phyloP scores from a whole-genome alignment of 192 early-diverging fungal species.

The Coemansia sp. region DNA sequence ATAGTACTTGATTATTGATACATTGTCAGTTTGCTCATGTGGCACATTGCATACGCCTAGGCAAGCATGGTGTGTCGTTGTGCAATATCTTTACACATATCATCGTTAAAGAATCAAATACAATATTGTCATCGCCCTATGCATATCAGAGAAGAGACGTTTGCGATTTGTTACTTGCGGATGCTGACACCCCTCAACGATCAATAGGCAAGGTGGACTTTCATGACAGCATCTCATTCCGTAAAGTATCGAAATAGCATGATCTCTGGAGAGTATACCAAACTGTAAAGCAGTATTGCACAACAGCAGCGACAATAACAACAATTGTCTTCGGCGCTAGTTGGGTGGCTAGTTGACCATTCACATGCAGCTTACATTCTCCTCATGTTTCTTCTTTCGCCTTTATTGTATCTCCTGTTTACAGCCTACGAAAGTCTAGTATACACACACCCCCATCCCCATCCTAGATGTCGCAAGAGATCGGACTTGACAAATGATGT shows the following conservation, averaged over 20 bases:
- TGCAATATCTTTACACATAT: too few relatives aligned
- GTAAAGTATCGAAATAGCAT: background rate
- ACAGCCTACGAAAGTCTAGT: background rate
- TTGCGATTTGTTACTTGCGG: too few relatives aligned
- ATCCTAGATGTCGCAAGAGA: background rate
- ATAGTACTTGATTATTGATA: slow-evolving; percentile 17
- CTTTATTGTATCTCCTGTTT: background rate
- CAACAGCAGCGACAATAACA: background rate
- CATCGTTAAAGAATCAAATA: too few relatives aligned
- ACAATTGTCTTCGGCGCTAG: background rate
- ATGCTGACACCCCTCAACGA: too few relatives aligned
- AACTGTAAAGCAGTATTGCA: background rate
- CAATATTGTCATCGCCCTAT: too few relatives aligned
- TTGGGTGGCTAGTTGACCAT: background rate
- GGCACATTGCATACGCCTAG: slow-evolving; percentile 15
- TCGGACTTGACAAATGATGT: background rate
- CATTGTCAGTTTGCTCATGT: slow-evolving; percentile 11
- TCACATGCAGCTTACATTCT: background rate
- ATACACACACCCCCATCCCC: background rate
- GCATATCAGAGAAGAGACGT: too few relatives aligned
- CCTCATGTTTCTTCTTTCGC: background rate
- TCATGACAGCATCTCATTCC: background rate
- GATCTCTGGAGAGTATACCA: background rate
- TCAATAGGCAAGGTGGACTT: background rate
- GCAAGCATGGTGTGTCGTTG: background rate